A percentile compares a stretch with the other conserved stretches of the same genome.
Evolutionary conservation across 305 asterid genomes (phyloP).

Genomic region (Ilex paraguariensis): DNA sequence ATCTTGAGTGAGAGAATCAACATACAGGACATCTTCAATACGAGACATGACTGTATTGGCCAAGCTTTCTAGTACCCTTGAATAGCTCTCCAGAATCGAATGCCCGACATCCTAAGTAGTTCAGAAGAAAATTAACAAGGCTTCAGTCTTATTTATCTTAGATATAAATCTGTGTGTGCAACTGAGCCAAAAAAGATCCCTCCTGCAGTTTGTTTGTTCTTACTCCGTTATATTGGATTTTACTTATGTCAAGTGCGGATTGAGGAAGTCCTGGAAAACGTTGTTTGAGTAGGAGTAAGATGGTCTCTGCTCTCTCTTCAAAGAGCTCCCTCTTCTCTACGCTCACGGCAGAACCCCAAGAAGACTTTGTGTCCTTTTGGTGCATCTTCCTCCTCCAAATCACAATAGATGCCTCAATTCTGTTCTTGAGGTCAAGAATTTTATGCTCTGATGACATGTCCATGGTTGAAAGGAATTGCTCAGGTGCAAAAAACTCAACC

Average conservation of each 20-base stretch:
- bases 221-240: slow-evolving; percentile 71
- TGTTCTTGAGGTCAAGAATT: slow-evolving; percentile 77
- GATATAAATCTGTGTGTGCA: background rate
- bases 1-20: slow-evolving; percentile 50
- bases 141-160: no score
- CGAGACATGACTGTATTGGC: slow-evolving; percentile 81
- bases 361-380: slow-evolving; percentile 59
- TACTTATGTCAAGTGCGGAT: slow-evolving; percentile 83
- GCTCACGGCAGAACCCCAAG: slow-evolving; percentile 74
- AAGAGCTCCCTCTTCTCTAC: slow-evolving; percentile 81
- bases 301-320: slow-evolving; percentile 82
- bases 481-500: slow-evolving; percentile 63
- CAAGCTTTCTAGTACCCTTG: slow-evolving; percentile 79
- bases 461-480: slow-evolving; percentile 57
- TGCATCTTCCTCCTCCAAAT: slow-evolving; percentile 86
- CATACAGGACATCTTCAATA: slow-evolving; percentile 70
- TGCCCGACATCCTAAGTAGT: slow-evolving; percentile 65
- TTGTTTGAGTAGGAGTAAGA: slow-evolving; percentile 68
- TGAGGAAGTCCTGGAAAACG: slow-evolving; percentile 79
- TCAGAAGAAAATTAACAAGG: background rate
- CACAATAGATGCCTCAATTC: slow-evolving; percentile 84
- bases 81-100: slow-evolving; percentile 80
- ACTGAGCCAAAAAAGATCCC: background rate
- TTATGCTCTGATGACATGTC: slow-evolving; percentile 79
- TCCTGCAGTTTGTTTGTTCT: slow-evolving; percentile 3